Evolutionary conservation across 805 yeast species (phyloP).

Genomic region (Kodamaea jinghongensis): DNA sequence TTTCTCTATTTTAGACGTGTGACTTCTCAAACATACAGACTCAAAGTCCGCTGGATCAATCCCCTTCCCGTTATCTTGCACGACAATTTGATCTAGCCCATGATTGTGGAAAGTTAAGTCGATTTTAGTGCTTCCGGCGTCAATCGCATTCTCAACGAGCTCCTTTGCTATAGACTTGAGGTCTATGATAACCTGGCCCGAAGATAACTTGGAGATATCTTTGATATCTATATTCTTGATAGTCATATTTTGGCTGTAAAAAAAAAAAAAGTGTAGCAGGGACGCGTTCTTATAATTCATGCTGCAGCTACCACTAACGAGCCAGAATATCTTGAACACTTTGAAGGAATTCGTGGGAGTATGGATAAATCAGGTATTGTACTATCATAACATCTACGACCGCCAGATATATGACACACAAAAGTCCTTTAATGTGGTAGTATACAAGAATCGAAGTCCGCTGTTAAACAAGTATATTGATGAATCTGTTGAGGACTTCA

Average conservation of each 20-base stretch:
- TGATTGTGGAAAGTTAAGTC: conserved; percentile 67
- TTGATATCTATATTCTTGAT: conserved; percentile 10
- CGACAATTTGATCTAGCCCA: conserved; percentile 70
- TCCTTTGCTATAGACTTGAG: conserved; percentile 79
- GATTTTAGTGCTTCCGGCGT: conserved; percentile 67
- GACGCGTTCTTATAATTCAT: too few relatives aligned
- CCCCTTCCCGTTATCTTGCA: conserved; percentile 69
- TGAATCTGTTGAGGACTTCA: conserved; percentile 29
- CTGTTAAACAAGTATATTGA: conserved; percentile 44
- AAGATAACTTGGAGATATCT: conserved; percentile 76
- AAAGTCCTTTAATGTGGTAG: conserved; percentile 43
- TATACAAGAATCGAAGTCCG: conserved; percentile 45
- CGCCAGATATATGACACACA: conserved; percentile 43
- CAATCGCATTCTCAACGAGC: conserved; percentile 80
- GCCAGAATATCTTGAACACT: conserved; percentile 28
- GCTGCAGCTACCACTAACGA: conserved; percentile 16
- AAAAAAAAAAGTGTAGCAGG: neutral
- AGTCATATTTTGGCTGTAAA: conserved; percentile 4
- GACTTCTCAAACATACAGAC: conserved; percentile 55
- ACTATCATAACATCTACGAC: conserved; percentile 53
- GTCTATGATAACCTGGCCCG: conserved; percentile 91
- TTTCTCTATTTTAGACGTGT: conserved; percentile 59
- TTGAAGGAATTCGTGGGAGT: conserved; percentile 50
- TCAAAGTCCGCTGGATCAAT: conserved; percentile 52
- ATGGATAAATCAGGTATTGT: conserved; percentile 54